Percentiles rank a stretch among this genome's conserved stretches.
Conservation (phyloP, 2,329 filamentous ascomycete genomes). For the Setomelanomma holmii region DNA sequence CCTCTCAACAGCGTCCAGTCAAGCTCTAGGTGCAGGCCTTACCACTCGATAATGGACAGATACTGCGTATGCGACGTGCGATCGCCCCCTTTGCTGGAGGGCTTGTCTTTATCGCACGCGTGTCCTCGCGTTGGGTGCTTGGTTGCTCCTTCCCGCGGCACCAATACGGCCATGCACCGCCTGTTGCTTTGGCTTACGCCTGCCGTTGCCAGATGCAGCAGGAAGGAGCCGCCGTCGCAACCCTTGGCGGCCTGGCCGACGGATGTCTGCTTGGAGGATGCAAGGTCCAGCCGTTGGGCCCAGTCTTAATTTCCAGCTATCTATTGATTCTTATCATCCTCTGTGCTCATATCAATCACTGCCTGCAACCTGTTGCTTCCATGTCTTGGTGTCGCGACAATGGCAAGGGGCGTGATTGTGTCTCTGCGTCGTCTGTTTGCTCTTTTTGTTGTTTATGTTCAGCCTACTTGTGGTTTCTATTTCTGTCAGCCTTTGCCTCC, state of each 20-base stretch:
- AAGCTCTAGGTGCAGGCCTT: neutral
- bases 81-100: neutral
- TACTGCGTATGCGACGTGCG: neutral
- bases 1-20: neutral
- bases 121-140: neutral
- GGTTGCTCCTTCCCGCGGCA: neutral
- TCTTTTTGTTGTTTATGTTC: neutral
- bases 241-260: neutral
- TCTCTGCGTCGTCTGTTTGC: neutral
- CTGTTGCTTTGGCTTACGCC: neutral
- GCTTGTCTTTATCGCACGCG: neutral
- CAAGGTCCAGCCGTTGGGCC: neutral
- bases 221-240: neutral
- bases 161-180: neutral
- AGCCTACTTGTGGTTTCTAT: neutral
- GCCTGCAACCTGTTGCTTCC: neutral
- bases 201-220: neutral
- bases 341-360: neutral
- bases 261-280: neutral
- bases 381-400: no score
- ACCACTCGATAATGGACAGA: neutral
- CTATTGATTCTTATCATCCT: slow-evolving; percentile 1
- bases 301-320: slow-evolving; percentile 6
- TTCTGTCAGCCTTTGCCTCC: neutral
- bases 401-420: no score